A percentile compares a stretch with the other conserved stretches of the same genome.
Evolutionary conservation across 1,284 basidiomycete genomes (phyloP).

Genomic region (Cronartium ribicola): DNA sequence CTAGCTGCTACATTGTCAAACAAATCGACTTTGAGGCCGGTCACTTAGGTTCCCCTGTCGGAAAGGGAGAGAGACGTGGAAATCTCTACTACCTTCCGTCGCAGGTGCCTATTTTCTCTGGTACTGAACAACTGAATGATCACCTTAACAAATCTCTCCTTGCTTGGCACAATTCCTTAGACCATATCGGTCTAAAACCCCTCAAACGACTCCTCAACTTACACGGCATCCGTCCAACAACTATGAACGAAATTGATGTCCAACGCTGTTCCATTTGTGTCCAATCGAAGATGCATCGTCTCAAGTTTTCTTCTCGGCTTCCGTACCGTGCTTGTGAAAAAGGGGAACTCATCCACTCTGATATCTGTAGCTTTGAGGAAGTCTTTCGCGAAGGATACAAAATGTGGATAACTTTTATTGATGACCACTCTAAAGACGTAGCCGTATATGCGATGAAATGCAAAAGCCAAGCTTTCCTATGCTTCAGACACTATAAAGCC

Average conservation of each 20-base stretch:
- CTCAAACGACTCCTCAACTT: slow-evolving; percentile 5
- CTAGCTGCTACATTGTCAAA: too few species aligned
- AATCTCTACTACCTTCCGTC: slow-evolving; percentile 8
- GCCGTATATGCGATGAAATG: not conserved
- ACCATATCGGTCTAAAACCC: slow-evolving; percentile 3
- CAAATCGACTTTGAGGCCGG: too few species aligned
- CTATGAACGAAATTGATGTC: slow-evolving; percentile 16
- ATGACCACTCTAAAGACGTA: slow-evolving; percentile 1
- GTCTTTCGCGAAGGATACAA: not conserved
- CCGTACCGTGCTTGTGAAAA: not conserved
- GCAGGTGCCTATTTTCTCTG: not conserved
- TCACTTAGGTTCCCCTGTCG: too few species aligned
- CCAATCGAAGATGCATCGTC: not conserved
- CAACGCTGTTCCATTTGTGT: slow-evolving; percentile 2
- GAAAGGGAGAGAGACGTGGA: not conserved
- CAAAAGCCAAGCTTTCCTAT: not conserved
- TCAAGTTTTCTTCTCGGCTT: not conserved
- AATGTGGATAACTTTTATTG: slow-evolving; percentile 1
- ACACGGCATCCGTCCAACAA: not conserved
- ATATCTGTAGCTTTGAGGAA: not conserved
- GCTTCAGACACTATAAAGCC: slow-evolving; percentile 51
- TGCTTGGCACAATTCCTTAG: not conserved
- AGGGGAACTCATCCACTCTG: slow-evolving; percentile 16
- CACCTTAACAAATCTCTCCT: not conserved
- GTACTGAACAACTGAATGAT: not conserved